Evolutionary conservation across 306 rosid species (phyloP), one percentile per base, ranked within the genome.

Genomic region (Vigna mungo): DNA sequence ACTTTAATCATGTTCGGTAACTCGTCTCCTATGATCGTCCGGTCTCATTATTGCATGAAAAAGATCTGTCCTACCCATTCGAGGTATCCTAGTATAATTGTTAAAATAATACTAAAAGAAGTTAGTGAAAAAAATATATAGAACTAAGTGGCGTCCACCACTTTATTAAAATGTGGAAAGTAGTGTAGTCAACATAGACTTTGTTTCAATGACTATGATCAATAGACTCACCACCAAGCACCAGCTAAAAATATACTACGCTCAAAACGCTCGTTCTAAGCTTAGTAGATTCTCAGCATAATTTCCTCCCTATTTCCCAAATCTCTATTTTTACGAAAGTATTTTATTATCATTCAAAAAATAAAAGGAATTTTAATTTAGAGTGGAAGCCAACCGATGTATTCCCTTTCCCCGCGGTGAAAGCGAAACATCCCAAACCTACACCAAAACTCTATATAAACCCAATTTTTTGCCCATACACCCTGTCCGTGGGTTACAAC

Each of bases 401-500:
- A 41, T 43, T 64, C 13, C 32, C 9, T 61, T 15, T 61, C 68
- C n/a, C 4, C 3, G 8, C 71, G 30, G 55, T 44, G 73, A 67
- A 12, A 67, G 55, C 30, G 55, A 70, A 13, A 69, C 8, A 68
- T 56, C 68, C 23, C 32, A 74, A 30, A 73, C 11, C 54, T 27
- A 39, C 5, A 4, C 51, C 48, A 10, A 67, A 66, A 58, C 44
- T 73, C 6, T 60, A 75, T 81, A 69, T 70, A 81, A 69, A 62
- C 55, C 54, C 41, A 43, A 17, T 52, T 52, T 47, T 68, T 9
- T 16, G 1, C 11, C 1, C 23, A 4, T 32, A 15, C 18, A 3
- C 6, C 1, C 20, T 43, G 39, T 25, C 56, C 56, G 63, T 78
- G 54, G 66, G 25, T 51, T 17, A 27, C 7, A 60, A 15, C 46